Percentiles rank a stretch among this genome's conserved stretches.
These are phyloP conservation scores for Durotheca rogersii DNA, from an alignment of 495 filamentous ascomycete genomes.

Conservation along the genomic window DNA sequence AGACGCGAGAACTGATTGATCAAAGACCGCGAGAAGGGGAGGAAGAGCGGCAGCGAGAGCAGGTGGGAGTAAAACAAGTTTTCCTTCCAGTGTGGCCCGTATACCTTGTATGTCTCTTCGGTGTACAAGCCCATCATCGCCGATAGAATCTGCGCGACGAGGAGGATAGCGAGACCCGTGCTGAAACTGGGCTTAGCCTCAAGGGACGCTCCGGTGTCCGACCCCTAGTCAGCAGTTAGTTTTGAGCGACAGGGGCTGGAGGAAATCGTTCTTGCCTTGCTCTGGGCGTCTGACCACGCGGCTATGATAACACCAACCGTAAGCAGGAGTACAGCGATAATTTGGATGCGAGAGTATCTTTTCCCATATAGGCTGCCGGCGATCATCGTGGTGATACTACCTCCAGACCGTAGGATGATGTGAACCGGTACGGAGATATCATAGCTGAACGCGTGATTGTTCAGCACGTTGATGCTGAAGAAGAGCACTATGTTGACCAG, in stretches of 20 bases:
- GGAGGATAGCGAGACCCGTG: conserved; percentile 80
- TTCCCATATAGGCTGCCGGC: conserved; percentile 84
- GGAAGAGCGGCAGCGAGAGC: conserved; percentile 69
- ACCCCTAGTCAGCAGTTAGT: conserved; percentile 33
- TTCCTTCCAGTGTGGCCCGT: conserved; percentile 92
- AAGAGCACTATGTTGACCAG: conserved; percentile 86
- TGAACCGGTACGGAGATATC: conserved; percentile 95
- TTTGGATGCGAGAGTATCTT: conserved; percentile 75
- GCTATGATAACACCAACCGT: conserved; percentile 83
- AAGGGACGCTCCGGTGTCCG: conserved; percentile 29
- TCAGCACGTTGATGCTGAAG: conserved; percentile 87
- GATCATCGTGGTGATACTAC: conserved; percentile 88
- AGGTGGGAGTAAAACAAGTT: conserved; percentile 92
- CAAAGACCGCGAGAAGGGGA: conserved; percentile 57
- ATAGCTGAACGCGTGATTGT: conserved; percentile 98
- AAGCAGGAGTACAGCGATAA: conserved; percentile 75
- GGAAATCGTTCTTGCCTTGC: conserved; percentile 60
- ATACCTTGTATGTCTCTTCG: conserved; percentile 78
- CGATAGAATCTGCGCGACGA: conserved; percentile 84
- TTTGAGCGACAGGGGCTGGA: not conserved
- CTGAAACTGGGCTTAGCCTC: conserved; percentile 53
- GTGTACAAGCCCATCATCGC: conserved; percentile 95
- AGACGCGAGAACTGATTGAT: conserved; percentile 51
- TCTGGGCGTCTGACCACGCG: conserved; percentile 82
- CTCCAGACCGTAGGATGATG: conserved; percentile 93